Base-by-base conservation (phyloP, 2,329 filamentous ascomycete genomes). In the Colletotrichum endophyticum region DNA sequence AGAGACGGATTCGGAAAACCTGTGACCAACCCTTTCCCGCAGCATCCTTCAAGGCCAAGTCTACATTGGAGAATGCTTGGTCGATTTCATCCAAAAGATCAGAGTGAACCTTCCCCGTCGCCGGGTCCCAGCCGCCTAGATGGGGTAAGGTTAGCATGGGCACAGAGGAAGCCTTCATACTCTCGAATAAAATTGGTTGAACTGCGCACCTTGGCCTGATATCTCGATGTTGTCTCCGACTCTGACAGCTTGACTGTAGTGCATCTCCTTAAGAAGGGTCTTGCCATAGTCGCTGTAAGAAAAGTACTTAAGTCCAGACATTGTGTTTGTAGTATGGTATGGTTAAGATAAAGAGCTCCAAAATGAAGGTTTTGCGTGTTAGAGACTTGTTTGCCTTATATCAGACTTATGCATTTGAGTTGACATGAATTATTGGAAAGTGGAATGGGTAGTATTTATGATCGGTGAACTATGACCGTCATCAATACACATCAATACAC, bases 11-110 rank as follows among this genome's bases (percentile, higher is more conserved):
- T 1, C 81, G 81, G 77, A 81, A 87, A 2, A 90, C 89, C 77
- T 90, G 86, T 57, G 78, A 79, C 87, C 86, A 89, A 6, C 87
- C 87, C 73, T 88, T 84, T 1, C 87, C 88, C 7, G 89, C 89
- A 1, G 88, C 88, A 22, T 84, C 71, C 36, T 83, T 84, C 7
- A 90, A 79, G 11, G 79, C 80, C 3, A 84, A 77, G 2, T 91
- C 87, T 6, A 90, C 86, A 66, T 90, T 91, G 1, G 78, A 79
- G 78, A 91, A 91, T 1, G 88, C 86, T 75, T 85, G 83, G 64
- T 85, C 84, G 64, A 87, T 85, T 63, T 87, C 81, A 0, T 79
- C 80, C 61, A 82, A 81, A 66, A 85, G 81, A 19, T 84, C 82
- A 6, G 39, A 78, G n/a, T 79, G 30, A 56, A 87, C 27, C 8